Evolutionary conservation across 495 filamentous ascomycete species (phyloP).

Genomic region (Daldinia caldariorum): DNA sequence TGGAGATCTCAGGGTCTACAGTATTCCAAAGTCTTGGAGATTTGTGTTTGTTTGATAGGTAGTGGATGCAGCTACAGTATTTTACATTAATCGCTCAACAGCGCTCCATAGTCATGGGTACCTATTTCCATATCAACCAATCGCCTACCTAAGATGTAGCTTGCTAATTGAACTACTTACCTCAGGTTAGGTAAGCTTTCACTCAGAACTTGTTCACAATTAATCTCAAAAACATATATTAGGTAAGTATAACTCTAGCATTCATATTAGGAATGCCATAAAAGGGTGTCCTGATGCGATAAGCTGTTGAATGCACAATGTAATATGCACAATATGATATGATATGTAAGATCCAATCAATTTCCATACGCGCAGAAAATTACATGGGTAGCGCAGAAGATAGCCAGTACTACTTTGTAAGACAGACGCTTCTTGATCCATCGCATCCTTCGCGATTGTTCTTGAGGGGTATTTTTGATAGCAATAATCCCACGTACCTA

Average conservation of each 20-base stretch:
- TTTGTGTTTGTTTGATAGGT: neutral
- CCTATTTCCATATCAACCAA: too few species aligned
- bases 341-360: neutral
- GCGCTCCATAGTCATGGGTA: neutral
- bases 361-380: neutral
- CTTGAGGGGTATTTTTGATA: neutral
- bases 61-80: neutral
- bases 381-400: neutral
- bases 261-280: too few species aligned
- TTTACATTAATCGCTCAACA: neutral
- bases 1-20: neutral
- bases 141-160: too few species aligned
- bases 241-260: too few species aligned
- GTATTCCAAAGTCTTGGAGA: neutral
- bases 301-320: neutral
- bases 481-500: neutral
- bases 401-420: neutral
- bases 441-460: neutral
- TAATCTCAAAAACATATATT: too few species aligned
- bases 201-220: too few species aligned
- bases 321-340: neutral
- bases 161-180: too few species aligned
- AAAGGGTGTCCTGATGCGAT: too few species aligned
- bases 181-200: too few species aligned
- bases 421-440: neutral